Base-by-base conservation (phyloP, 805 yeast species). In the Schwanniomyces polymorphus region DNA sequence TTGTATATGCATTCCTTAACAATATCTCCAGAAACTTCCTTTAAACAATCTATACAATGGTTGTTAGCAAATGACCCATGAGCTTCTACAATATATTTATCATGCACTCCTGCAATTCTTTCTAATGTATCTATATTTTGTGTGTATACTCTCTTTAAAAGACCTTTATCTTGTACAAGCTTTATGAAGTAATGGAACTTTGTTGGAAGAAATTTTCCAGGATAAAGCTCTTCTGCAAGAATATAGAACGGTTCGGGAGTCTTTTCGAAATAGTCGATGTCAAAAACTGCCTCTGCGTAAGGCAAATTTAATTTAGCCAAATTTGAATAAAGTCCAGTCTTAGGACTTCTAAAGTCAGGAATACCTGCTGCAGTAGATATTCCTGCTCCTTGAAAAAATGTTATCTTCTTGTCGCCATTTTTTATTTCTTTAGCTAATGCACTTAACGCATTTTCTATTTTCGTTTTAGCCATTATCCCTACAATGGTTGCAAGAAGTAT, bases 101-200 rank as follows among this genome's bases (percentile, higher is more conserved):
- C 81, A 0, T 70, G 59, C 2, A 92, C 79, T 0, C 97, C 97
- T 0, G 97, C 94, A 16, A 86, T 70, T 54, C 95, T 75, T 61
- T 92, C 99, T 51, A 92, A 71, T 0, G 97, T 91, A 61, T 92
- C 98, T 42, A 92, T 91, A 61, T 92, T 92, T 62, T 92, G 98
- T 0, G 97, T 89, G 63, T 88, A 92, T 9, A 91, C 82, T 46
- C 97, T 72, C 39, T 79, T 70, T 54, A 92, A 68, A 34, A 71
- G 64, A 2, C 78, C 76, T 53, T 86, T 81, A 33, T 84, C 85
- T 55, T 89, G 85, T 23, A 90, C 70, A 47, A 88, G 58, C 49
- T 74, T 78, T 63, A 92, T 76, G 51, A 92, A 77, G 58, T 76
- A 74, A 64, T 92, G 99, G 60, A 89, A 91, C 54, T 76, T 75